A percentile compares a stretch with the other conserved stretches of the same genome.
phyloP scores from a whole-genome alignment of 208 protist genomes.

The Willaertia magna region DNA sequence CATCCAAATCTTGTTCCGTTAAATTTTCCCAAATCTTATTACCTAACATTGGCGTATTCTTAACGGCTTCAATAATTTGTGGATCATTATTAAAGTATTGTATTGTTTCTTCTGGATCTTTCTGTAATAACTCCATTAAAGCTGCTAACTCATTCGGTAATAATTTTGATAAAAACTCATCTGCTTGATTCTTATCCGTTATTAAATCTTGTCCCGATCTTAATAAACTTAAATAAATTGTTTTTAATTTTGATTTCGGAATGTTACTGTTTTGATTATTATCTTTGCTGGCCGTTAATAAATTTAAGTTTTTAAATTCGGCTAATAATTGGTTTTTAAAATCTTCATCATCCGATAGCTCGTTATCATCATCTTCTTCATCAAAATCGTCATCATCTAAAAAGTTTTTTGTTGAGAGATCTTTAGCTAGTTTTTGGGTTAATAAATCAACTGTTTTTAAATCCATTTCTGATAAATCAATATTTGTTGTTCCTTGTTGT shows the following conservation, averaged over 20 bases:
- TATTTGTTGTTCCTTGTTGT: neutral
- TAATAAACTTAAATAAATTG: neutral
- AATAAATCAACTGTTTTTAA: neutral
- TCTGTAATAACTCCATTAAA: slow-evolving; percentile 6
- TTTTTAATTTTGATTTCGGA: neutral
- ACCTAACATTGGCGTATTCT: neutral
- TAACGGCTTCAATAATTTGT: neutral
- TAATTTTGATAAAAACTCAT: neutral
- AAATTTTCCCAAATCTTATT: neutral
- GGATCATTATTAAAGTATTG: slow-evolving; percentile 5
- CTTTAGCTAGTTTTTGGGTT: neutral
- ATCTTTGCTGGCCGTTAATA: neutral
- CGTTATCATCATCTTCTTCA: neutral
- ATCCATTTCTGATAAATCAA: neutral
- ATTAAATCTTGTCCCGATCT: neutral
- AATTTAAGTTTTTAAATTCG: neutral
- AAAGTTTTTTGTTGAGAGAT: neutral
- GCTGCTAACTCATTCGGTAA: neutral
- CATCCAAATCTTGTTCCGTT: neutral
- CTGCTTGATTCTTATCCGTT: neutral
- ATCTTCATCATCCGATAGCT: neutral
- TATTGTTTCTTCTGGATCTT: slow-evolving; percentile 4
- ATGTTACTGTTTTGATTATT: neutral
- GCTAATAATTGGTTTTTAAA: neutral
- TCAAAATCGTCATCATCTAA: neutral